Percentiles rank a stretch among this genome's conserved stretches.
Conservation (phyloP, 1,284 basidiomycete species). For the Xerocomus nothofagi region DNA sequence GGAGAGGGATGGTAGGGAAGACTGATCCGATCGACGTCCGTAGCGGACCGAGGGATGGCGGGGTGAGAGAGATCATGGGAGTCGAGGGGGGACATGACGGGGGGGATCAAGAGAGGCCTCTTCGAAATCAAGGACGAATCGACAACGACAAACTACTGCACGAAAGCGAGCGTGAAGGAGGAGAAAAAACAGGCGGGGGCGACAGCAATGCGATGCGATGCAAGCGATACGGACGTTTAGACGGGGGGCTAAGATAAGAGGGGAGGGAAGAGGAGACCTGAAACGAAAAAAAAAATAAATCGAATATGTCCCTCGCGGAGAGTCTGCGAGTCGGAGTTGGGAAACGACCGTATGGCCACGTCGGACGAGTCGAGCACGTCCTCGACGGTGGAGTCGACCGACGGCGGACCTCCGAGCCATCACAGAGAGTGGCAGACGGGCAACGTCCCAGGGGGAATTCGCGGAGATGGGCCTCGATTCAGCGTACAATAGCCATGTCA, state of each 20-base stretch:
- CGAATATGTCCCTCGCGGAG: slow-evolving; percentile 35
- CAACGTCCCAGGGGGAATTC: not conserved
- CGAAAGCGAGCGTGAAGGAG: slow-evolving; percentile 34
- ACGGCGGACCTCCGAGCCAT: not conserved
- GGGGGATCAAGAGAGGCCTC: slow-evolving; percentile 2
- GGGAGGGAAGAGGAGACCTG: slow-evolving; percentile 23
- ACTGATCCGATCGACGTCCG: slow-evolving; percentile 22
- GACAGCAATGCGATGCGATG: slow-evolving; percentile 39
- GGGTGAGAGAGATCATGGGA: slow-evolving; percentile 47
- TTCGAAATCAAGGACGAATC: slow-evolving; percentile 14
- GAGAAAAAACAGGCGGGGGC: slow-evolving; percentile 24
- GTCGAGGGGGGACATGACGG: too few species aligned
- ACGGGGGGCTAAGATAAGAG: slow-evolving; percentile 34
- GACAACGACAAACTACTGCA: slow-evolving; percentile 30
- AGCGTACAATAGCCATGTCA: slow-evolving; percentile 31
- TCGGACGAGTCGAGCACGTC: slow-evolving; percentile 20
- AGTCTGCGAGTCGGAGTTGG: slow-evolving; percentile 36
- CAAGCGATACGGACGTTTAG: slow-evolving; percentile 32
- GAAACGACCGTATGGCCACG: slow-evolving; percentile 27
- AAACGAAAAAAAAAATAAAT: slow-evolving; percentile 32
- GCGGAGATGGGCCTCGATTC: slow-evolving; percentile 21
- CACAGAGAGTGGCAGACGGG: not conserved
- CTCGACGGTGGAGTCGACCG: slow-evolving; percentile 1
- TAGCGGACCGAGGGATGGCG: slow-evolving; percentile 16
- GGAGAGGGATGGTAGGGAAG: slow-evolving; percentile 17